Conservation (phyloP, 768 basidiomycete species). For the Chalciporus sphaerocephalus region DNA sequence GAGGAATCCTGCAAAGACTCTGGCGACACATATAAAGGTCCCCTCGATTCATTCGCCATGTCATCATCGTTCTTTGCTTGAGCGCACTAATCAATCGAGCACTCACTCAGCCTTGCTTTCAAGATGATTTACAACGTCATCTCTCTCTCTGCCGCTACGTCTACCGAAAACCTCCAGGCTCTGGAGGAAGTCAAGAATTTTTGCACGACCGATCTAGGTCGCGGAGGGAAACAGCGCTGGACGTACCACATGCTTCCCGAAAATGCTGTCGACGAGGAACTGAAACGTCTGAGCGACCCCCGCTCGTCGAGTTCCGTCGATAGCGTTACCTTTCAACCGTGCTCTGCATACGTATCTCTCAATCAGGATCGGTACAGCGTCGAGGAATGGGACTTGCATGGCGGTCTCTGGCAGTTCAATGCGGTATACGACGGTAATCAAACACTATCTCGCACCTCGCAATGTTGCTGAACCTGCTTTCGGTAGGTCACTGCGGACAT, state of each 20-base stretch:
- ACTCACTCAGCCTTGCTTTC: neutral
- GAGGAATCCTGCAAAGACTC: slow-evolving; percentile 5
- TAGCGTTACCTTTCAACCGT: slow-evolving; percentile 43
- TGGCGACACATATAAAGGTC: slow-evolving; percentile 20
- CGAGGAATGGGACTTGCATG: slow-evolving; percentile 40
- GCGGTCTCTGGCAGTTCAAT: slow-evolving; percentile 41
- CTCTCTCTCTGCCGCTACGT: slow-evolving; percentile 41
- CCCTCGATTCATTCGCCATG: slow-evolving; percentile 10
- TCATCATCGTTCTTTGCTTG: slow-evolving; percentile 11
- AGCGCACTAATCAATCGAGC: neutral
- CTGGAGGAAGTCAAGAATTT: slow-evolving; percentile 53
- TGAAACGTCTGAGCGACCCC: slow-evolving; percentile 37
- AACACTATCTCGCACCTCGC: slow-evolving; percentile 31
- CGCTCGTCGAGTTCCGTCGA: slow-evolving; percentile 33
- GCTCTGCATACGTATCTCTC: slow-evolving; percentile 30
- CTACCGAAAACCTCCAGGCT: slow-evolving; percentile 45
- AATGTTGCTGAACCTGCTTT: slow-evolving; percentile 20
- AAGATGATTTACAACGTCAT: slow-evolving; percentile 35
- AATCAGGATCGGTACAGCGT: slow-evolving; percentile 41
- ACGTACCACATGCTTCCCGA: slow-evolving; percentile 48
- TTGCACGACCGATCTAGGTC: slow-evolving; percentile 50
- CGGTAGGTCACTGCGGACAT: slow-evolving; percentile 45
- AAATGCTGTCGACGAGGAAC: slow-evolving; percentile 36
- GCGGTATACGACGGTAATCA: slow-evolving; percentile 43
- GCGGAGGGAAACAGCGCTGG: slow-evolving; percentile 48